phyloP scores from a whole-genome alignment of 768 basidiomycete species.

The Pleurotus giganteus region DNA sequence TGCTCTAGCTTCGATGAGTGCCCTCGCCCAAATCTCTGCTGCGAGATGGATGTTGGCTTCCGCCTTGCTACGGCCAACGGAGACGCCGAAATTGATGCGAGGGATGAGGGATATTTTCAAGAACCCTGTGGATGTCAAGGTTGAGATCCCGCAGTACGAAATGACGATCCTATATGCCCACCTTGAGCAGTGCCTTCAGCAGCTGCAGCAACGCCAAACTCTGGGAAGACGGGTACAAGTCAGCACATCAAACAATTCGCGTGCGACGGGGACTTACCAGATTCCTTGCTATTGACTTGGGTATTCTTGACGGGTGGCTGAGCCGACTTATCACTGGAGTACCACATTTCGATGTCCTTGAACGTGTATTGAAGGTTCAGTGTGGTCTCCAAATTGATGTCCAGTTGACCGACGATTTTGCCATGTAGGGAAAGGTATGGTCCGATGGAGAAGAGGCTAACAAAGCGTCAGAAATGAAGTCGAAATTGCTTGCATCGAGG shows the following conservation, averaged over 20 bases:
- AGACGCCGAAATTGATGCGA: neutral
- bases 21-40: neutral
- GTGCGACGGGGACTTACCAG: neutral
- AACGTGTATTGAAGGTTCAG: neutral
- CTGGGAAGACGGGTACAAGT: neutral
- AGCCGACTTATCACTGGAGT: neutral
- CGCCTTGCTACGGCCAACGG: neutral
- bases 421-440: neutral
- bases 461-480: neutral
- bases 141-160: neutral
- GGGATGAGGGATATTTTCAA: neutral
- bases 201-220: neutral
- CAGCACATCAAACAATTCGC: neutral
- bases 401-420: neutral
- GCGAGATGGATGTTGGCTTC: neutral
- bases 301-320: neutral
- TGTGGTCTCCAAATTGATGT: neutral
- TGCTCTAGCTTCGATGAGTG: neutral
- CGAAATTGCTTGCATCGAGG: neutral
- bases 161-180: neutral
- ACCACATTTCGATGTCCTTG: neutral
- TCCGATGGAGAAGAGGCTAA: neutral
- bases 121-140: neutral
- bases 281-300: neutral
- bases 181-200: neutral